phyloP scores from a whole-genome alignment of 331 rosid species.

The Quercus lobata region DNA sequence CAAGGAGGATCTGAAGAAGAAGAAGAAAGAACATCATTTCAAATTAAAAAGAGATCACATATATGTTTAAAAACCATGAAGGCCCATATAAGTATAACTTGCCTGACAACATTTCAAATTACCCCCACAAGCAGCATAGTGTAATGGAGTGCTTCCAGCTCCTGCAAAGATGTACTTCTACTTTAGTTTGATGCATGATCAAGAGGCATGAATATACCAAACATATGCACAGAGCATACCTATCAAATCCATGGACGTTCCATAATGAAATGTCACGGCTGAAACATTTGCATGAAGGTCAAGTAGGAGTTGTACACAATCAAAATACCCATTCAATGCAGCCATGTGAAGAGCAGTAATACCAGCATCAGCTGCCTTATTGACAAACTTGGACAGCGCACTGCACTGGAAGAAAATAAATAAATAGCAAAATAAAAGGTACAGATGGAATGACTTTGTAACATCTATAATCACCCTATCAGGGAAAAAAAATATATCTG shows the following conservation, averaged over 20 bases:
- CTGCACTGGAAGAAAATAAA: constrained; percentile 86
- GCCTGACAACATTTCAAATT: constrained; percentile 97
- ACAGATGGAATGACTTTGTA: constrained; percentile 11
- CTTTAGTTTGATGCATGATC: constrained; percentile 16
- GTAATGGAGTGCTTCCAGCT: constrained; percentile 95
- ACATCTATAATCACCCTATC: not conserved
- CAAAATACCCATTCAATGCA: constrained; percentile 81
- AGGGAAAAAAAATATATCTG: not conserved
- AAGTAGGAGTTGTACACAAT: constrained; percentile 80
- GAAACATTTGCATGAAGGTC: constrained; percentile 80
- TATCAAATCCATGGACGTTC: constrained; percentile 96
- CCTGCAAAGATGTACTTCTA: constrained; percentile 41
- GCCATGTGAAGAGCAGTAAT: constrained; percentile 96
- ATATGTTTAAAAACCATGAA: not conserved
- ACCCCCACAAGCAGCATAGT: constrained; percentile 98
- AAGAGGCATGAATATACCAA: constrained; percentile 1
- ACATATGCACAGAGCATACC: constrained; percentile 39
- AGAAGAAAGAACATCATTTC: constrained; percentile 5
- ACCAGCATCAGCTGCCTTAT: constrained; percentile 93
- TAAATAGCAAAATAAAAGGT: constrained; percentile 51
- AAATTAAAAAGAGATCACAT: constrained; percentile 21
- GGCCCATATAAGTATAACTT: constrained; percentile 29
- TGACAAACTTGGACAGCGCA: constrained; percentile 86
- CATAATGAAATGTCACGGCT: constrained; percentile 80
- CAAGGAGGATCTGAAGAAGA: constrained; percentile 71